Evolutionary conservation across 2,329 filamentous ascomycete species (phyloP).

Genomic region (Apiospora aurea): DNA sequence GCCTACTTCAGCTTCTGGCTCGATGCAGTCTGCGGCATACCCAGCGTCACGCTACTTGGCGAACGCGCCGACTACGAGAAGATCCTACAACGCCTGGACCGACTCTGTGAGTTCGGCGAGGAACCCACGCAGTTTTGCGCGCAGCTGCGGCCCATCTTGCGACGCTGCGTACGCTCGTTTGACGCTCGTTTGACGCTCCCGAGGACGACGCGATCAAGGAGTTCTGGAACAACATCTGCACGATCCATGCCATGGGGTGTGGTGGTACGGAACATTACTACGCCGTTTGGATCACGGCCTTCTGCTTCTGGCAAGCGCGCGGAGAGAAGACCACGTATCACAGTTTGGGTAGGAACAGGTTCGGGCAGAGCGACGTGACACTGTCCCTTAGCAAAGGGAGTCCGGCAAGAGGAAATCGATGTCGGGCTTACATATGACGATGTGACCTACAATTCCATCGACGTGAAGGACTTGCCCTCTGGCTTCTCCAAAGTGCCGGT

Average conservation of each 20-base stretch:
- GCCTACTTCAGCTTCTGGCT: slow-evolving; percentile 52
- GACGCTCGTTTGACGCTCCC: slow-evolving; percentile 38
- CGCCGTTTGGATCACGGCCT: slow-evolving; percentile 44
- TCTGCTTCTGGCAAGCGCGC: slow-evolving; percentile 41
- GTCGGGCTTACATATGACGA: background rate
- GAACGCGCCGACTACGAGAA: slow-evolving; percentile 52
- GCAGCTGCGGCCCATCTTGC: slow-evolving; percentile 37
- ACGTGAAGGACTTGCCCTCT: background rate
- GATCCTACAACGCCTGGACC: slow-evolving; percentile 44
- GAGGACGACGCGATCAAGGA: slow-evolving; percentile 27
- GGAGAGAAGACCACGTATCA: background rate
- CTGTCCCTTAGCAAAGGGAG: background rate
- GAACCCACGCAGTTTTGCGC: slow-evolving; percentile 27
- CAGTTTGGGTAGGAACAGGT: background rate
- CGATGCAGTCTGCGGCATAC: slow-evolving; percentile 52
- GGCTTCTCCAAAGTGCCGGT: background rate
- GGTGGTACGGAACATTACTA: slow-evolving; percentile 35
- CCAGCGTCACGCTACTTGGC: slow-evolving; percentile 59
- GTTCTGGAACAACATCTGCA: slow-evolving; percentile 40
- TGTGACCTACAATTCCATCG: background rate
- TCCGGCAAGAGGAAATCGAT: background rate
- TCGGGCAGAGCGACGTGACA: background rate
- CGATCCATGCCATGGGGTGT: background rate
- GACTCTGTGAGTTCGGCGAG: slow-evolving; percentile 45
- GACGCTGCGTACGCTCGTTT: slow-evolving; percentile 39